phyloP scores from a whole-genome alignment of 169 alveolate genomes.

The Plasmodium relictum region DNA sequence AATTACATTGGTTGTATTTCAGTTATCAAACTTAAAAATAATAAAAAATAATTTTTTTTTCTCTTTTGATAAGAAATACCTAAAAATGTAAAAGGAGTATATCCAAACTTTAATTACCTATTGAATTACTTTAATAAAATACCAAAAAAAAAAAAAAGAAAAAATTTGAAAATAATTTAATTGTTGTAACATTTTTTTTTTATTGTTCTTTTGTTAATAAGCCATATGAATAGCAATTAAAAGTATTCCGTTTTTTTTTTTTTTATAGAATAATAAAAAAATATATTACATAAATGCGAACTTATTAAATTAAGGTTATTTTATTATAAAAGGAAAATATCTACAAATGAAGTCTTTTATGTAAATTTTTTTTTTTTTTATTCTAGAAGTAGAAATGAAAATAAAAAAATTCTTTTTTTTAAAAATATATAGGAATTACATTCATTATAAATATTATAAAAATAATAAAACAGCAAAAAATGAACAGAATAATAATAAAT shows the following conservation, averaged over 20 bases:
- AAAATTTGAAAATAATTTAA: background rate
- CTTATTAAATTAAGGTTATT: conserved; percentile 12
- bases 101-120: background rate
- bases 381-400: too few relatives aligned
- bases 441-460: conserved; percentile 7
- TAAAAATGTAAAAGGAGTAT: conserved; percentile 9
- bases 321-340: background rate
- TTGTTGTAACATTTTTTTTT: background rate
- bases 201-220: background rate
- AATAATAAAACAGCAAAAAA: background rate
- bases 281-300: background rate
- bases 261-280: background rate
- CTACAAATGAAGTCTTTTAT: background rate
- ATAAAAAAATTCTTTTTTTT: too few relatives aligned
- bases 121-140: background rate
- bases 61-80: background rate
- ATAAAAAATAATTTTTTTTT: background rate
- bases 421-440: background rate
- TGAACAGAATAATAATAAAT: background rate
- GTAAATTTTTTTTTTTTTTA: background rate
- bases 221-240: too few relatives aligned
- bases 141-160: background rate
- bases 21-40: conserved; percentile 43
- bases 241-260: too few relatives aligned
- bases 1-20: conserved; percentile 65